Conservation (phyloP, 2,329 filamentous ascomycete genomes). For the Aspergillus ruber region DNA sequence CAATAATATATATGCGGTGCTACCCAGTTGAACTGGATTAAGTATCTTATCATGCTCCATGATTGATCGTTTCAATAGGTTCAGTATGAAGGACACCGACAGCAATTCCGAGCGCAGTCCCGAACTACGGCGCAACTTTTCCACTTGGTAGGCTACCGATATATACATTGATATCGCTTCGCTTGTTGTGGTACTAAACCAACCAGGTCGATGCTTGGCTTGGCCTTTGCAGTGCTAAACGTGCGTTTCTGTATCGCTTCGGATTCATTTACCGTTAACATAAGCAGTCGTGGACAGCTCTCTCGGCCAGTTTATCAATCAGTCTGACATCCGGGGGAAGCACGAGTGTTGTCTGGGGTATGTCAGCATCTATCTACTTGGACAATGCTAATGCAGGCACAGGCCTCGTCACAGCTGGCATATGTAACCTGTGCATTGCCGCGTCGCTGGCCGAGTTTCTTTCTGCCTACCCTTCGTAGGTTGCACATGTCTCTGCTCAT, state of each 20-base stretch:
- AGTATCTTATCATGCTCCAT: too few relatives aligned
- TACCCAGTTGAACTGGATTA: too few relatives aligned
- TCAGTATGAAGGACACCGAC: slow-evolving; percentile 25
- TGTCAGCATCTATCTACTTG: neutral
- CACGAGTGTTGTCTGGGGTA: slow-evolving; percentile 52
- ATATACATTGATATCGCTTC: neutral
- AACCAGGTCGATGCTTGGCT: slow-evolving; percentile 49
- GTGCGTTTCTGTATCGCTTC: slow-evolving; percentile 11
- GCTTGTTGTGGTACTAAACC: neutral
- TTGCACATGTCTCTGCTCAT: neutral
- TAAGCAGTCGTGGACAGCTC: slow-evolving; percentile 50
- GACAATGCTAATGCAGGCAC: slow-evolving; percentile 4
- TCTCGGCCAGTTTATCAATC: slow-evolving; percentile 52
- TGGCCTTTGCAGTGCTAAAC: slow-evolving; percentile 58
- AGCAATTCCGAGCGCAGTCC: slow-evolving; percentile 48
- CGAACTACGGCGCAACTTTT: slow-evolving; percentile 53
- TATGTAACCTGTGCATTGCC: slow-evolving; percentile 62
- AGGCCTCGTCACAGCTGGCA: slow-evolving; percentile 47
- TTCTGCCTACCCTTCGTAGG: slow-evolving; percentile 2
- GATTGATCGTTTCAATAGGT: neutral
- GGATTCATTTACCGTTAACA: slow-evolving; percentile 2
- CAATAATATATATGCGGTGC: too few relatives aligned
- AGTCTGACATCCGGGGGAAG: slow-evolving; percentile 66
- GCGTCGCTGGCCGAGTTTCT: slow-evolving; percentile 49
- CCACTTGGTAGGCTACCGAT: slow-evolving; percentile 33